These are phyloP conservation scores for Coemansia sp. DNA, from an alignment of 192 early-diverging fungal genomes.

Conservation along the genomic window DNA sequence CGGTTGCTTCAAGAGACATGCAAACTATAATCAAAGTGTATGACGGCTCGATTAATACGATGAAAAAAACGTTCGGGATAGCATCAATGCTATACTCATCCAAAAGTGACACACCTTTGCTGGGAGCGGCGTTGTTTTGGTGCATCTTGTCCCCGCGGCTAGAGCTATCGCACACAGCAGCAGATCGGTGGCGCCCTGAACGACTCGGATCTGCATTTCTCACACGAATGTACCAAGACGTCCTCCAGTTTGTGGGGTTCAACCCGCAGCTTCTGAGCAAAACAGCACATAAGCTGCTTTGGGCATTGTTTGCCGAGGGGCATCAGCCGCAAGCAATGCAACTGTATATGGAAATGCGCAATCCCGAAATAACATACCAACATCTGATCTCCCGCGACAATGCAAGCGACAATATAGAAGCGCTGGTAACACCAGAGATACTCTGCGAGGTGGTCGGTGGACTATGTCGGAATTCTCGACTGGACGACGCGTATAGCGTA, in stretches of 20 bases:
- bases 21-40: slow-evolving; percentile 24
- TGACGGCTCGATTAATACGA: slow-evolving; percentile 3
- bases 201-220: slow-evolving; percentile 33
- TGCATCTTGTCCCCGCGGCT: slow-evolving; percentile 6
- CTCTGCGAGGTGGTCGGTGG: slow-evolving; percentile 39
- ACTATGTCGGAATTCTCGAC: slow-evolving; percentile 20
- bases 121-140: slow-evolving; percentile 15
- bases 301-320: slow-evolving; percentile 37
- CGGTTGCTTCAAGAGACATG: slow-evolving; percentile 25
- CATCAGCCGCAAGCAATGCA: slow-evolving; percentile 11
- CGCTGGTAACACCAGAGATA: slow-evolving; percentile 18
- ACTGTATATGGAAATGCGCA: slow-evolving; percentile 10
- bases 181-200: slow-evolving; percentile 30
- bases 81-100: no score
- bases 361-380: background rate
- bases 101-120: no score
- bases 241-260: background rate
- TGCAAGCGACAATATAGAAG: background rate
- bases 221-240: slow-evolving; percentile 13
- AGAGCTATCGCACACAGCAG: background rate
- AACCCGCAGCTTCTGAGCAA: slow-evolving; percentile 7
- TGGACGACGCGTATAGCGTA: slow-evolving; percentile 15
- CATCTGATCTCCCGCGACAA: no score
- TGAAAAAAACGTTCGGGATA: no score
- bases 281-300: slow-evolving; percentile 20